phyloP scores from a whole-genome alignment of 768 basidiomycete species.

The Cyclocybe aegerita region DNA sequence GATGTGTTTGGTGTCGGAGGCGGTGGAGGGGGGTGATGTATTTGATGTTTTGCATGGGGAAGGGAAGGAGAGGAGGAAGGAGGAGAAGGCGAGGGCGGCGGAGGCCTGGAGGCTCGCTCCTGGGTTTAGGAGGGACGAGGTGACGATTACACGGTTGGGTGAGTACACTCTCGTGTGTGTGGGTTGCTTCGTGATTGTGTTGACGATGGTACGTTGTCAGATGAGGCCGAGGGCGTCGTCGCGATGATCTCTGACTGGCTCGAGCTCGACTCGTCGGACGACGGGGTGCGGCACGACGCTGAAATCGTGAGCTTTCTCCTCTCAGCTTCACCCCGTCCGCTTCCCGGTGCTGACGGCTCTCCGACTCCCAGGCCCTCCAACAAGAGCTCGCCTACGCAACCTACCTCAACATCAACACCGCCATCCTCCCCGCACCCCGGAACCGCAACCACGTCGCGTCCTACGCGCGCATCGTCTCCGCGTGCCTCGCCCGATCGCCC shows the following conservation, averaged over 20 bases:
- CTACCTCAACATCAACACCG: conserved; percentile 83
- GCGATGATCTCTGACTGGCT: conserved; percentile 92
- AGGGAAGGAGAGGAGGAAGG: conserved; percentile 28
- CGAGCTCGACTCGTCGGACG: conserved; percentile 88
- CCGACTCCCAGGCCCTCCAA: conserved; percentile 76
- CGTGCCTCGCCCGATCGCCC: conserved; percentile 67
- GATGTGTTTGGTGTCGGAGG: conserved; percentile 83
- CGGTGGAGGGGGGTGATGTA: conserved; percentile 90
- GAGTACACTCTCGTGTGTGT: conserved; percentile 26
- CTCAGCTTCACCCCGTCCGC: no score
- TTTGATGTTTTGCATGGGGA: conserved; percentile 41
- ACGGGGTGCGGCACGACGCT: conserved; percentile 93
- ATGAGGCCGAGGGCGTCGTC: conserved; percentile 72
- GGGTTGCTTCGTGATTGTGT: conserved; percentile 3
- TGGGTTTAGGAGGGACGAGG: conserved; percentile 77
- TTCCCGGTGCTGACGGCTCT: no score
- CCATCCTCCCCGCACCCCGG: conserved; percentile 86
- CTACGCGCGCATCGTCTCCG: conserved; percentile 88
- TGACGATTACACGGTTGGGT: conserved; percentile 90
- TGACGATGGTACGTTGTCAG: conserved; percentile 31
- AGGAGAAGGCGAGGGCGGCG: conserved; percentile 57
- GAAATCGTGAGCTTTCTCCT: conserved; percentile 69
- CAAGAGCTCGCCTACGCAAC: conserved; percentile 93
- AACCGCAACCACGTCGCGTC: conserved; percentile 84
- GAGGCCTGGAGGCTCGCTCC: conserved; percentile 89